Evolutionary conservation across 2,329 filamentous ascomycete genomes (phyloP).

Genomic region (Colletotrichum simmondsii): DNA sequence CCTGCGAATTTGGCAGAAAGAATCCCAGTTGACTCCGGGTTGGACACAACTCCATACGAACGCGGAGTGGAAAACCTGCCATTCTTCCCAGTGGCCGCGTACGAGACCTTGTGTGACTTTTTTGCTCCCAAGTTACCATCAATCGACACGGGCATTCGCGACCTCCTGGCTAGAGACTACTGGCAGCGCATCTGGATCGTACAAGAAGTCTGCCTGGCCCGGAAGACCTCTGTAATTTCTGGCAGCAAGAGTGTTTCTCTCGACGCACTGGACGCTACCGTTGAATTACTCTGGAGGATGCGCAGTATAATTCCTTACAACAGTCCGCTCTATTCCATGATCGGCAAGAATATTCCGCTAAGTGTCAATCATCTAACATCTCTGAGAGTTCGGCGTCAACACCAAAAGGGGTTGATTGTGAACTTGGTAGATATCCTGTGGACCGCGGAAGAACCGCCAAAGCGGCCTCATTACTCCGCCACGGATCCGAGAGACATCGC

Average conservation of each 20-base stretch:
- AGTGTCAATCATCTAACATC: neutral
- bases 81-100: neutral
- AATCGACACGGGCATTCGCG: neutral
- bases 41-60: too few species aligned
- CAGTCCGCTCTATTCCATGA: too few species aligned
- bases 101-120: slow-evolving; percentile 30
- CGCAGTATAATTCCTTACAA: too few species aligned
- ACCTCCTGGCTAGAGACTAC: slow-evolving; percentile 45
- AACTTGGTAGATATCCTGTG: neutral
- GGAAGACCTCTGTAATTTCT: slow-evolving; percentile 37
- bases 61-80: too few species aligned
- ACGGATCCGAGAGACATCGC: slow-evolving; percentile 38
- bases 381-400: neutral
- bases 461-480: slow-evolving; percentile 33
- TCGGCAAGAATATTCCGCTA: too few species aligned
- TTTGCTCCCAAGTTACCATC: neutral
- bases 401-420: neutral
- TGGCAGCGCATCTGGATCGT: slow-evolving; percentile 48
- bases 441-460: neutral
- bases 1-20: too few species aligned
- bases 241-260: slow-evolving; percentile 31
- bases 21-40: too few species aligned
- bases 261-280: slow-evolving; percentile 22
- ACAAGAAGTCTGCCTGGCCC: slow-evolving; percentile 43
- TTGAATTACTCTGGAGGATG: neutral